Evolutionary conservation across 164 flowering plant species (phyloP), one percentile per base, ranked within the genome.

Genomic region (Macadamia tetraphylla): DNA sequence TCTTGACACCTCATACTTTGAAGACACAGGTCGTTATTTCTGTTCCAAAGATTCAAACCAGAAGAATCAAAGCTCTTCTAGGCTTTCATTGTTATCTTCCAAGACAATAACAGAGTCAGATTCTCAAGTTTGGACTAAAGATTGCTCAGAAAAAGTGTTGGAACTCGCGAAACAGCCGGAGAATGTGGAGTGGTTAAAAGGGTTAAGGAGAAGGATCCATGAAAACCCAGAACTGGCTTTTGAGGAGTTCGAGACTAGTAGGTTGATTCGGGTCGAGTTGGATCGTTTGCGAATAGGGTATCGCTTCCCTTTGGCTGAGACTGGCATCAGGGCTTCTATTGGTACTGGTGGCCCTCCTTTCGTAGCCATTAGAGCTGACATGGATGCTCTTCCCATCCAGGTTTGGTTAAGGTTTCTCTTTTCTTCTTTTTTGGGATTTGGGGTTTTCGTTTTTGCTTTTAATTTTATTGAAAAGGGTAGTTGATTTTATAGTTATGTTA

Each of bases 371-470:
- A 79, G 97, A 60, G 97, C 97, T 23, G 98, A 94, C 63, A 94
- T 94, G 98, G 98, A 94, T 78, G 97, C 93, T 55, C 85, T 94
- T 15, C 97, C 96, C 0, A 86, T 94, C 70, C 97, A 91, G 97
- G 98, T 85, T 49, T 49, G 11, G 53, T 9, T 49, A 35, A 2
- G 40, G 40, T 53, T 53, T 53, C 18, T 53, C 18, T 14, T 32
- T 53, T 1, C 18, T 14, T 53, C 18, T 53, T 53, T 9, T 8
- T 3, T 3, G 51, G 51, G 1, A 46, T 8, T 46, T 46, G 51
- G 51, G 51, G 40, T 35, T 46, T 46, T 46, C 51, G 12, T 46
- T 46, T 46, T 46, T 8, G 9, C 51, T 46, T 46, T 46, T 46
- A 46, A 8, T 8, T 46, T 46, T 46, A 11, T 11, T 46, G 13